phyloP scores from a whole-genome alignment of 2,329 filamentous ascomycete species.

The Stagonosporopsis rhizophila region DNA sequence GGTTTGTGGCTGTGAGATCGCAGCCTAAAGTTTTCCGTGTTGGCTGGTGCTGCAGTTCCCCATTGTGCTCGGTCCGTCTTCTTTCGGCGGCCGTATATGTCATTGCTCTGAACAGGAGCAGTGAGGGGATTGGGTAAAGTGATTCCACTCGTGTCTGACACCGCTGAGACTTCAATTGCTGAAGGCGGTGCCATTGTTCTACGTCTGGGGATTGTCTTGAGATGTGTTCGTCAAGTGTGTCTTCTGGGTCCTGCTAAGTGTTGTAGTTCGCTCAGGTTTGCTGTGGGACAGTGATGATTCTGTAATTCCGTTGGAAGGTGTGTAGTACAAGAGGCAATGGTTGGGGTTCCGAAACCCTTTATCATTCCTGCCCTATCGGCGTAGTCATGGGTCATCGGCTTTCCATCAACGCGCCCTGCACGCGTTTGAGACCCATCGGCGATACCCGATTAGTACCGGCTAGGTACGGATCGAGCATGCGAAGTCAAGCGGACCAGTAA shows the following conservation, averaged over 20 bases:
- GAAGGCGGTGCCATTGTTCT: slow-evolving; percentile 42
- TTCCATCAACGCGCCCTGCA: slow-evolving; percentile 29
- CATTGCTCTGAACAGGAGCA: slow-evolving; percentile 59
- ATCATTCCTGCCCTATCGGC: slow-evolving; percentile 11
- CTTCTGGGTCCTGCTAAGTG: neutral
- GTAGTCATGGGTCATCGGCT: slow-evolving; percentile 12
- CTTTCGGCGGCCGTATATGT: slow-evolving; percentile 70
- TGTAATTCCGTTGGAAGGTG: neutral
- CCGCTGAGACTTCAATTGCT: slow-evolving; percentile 52
- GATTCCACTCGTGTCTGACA: slow-evolving; percentile 57
- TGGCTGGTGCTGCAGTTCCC: slow-evolving; percentile 79
- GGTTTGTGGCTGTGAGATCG: slow-evolving; percentile 70
- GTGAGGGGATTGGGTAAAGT: slow-evolving; percentile 62
- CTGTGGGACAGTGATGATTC: neutral
- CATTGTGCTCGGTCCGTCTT: slow-evolving; percentile 73
- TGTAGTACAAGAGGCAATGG: neutral
- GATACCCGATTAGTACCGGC: slow-evolving; percentile 35
- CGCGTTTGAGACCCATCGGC: slow-evolving; percentile 25
- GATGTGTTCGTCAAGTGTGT: neutral
- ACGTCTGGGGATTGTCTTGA: neutral
- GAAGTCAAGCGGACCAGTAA: slow-evolving; percentile 28
- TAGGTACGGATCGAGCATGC: slow-evolving; percentile 43
- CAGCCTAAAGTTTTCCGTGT: slow-evolving; percentile 81
- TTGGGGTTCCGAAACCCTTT: slow-evolving; percentile 14
- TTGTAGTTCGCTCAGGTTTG: neutral